Percentiles rank a stretch among this genome's conserved stretches.
phyloP scores from a whole-genome alignment of 371 early-diverging fungal species.

The Capniomyces stellatus region DNA sequence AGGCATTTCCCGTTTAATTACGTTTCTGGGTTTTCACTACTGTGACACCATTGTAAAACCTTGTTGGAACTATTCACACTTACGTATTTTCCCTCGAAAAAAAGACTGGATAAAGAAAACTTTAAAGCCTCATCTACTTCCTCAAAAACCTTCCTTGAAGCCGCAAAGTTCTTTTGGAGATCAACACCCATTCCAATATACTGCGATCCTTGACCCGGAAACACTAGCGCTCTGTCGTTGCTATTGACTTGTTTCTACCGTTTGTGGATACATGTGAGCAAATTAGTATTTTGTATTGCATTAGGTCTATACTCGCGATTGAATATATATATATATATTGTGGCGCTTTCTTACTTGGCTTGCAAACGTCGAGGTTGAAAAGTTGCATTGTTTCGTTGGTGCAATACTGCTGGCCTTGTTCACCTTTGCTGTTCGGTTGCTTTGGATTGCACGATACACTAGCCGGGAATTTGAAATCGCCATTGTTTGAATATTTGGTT shows the following conservation, averaged over 20 bases:
- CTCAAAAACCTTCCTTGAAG: slow-evolving; percentile 65
- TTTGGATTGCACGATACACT: too few species aligned
- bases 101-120: slow-evolving; percentile 41
- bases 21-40: too few species aligned
- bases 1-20: too few species aligned
- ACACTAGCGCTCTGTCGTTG: not conserved
- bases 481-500: too few species aligned
- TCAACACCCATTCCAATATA: slow-evolving; percentile 87
- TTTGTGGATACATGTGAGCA: not conserved
- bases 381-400: too few species aligned
- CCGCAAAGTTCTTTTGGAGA: slow-evolving; percentile 52
- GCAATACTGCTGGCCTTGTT: too few species aligned
- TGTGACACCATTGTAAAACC: too few species aligned
- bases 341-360: not conserved
- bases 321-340: not conserved
- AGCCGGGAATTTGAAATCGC: too few species aligned
- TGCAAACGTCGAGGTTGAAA: not conserved
- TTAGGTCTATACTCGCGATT: not conserved
- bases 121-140: slow-evolving; percentile 74
- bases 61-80: slow-evolving; percentile 5
- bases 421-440: too few species aligned
- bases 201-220: slow-evolving; percentile 63
- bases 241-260: not conserved
- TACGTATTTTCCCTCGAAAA: slow-evolving; percentile 72
- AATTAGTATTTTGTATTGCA: not conserved